phyloP scores from a whole-genome alignment of 2,329 filamentous ascomycete species.

The Cladosporium sp. region DNA sequence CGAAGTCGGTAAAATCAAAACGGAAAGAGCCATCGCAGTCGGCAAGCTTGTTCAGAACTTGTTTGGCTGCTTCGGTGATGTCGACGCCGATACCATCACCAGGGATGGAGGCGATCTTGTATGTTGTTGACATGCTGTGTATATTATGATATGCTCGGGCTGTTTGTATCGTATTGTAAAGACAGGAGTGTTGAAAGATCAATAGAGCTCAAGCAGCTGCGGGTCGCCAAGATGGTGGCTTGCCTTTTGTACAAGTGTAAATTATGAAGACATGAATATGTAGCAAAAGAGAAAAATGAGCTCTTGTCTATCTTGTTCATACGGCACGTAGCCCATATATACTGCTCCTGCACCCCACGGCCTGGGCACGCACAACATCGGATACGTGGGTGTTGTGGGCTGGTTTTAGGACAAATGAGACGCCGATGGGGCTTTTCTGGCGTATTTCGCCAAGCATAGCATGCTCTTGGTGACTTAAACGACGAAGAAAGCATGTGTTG shows the following conservation, averaged over 20 bases:
- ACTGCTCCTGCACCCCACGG: background rate
- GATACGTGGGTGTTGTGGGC: background rate
- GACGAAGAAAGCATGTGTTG: background rate
- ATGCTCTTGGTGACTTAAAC: background rate
- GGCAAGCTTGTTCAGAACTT: constrained; percentile 50
- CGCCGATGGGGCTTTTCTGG: background rate
- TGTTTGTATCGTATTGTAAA: background rate
- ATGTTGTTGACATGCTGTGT: constrained; percentile 12
- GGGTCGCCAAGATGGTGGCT: background rate
- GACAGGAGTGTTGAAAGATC: background rate
- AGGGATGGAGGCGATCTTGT: constrained; percentile 47
- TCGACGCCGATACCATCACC: constrained; percentile 66
- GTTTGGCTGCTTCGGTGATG: constrained; percentile 58
- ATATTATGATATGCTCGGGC: background rate
- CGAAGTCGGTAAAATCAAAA: constrained; percentile 54
- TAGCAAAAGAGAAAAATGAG: constrained; percentile 6
- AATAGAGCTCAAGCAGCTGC: background rate
- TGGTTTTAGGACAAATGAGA: constrained; percentile 5
- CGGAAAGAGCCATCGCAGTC: constrained; percentile 45
- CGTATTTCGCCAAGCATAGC: background rate
- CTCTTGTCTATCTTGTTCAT: background rate
- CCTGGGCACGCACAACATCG: background rate
- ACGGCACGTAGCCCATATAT: constrained; percentile 2
- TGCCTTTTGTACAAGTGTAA: background rate
- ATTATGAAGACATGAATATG: background rate